These are phyloP conservation scores for Rutstroemia sp. DNA, from an alignment of 2,329 filamentous ascomycete species.

Conservation along the genomic window DNA sequence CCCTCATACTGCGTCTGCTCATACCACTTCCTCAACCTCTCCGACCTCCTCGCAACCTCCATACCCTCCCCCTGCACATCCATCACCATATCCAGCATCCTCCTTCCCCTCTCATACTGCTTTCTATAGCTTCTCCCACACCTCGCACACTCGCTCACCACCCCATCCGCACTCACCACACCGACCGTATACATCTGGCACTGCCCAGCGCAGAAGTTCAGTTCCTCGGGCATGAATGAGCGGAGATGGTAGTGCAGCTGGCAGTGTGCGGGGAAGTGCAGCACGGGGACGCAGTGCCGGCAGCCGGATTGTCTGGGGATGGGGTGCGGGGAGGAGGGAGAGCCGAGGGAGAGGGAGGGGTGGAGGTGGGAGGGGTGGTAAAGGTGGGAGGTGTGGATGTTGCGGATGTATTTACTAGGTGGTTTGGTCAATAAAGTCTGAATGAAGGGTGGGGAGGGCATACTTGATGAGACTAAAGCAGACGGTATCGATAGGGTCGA, in stretches of 20 bases:
- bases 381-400: constrained; percentile 8
- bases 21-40: constrained; percentile 12
- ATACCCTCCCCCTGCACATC: neutral
- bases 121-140: constrained; percentile 16
- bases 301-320: constrained; percentile 12
- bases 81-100: constrained; percentile 12
- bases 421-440: too few species aligned
- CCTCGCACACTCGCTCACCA: constrained; percentile 7
- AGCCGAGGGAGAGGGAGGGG: constrained; percentile 13
- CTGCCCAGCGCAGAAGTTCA: constrained; percentile 14
- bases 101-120: constrained; percentile 18
- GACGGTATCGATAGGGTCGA: constrained; percentile 18
- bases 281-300: constrained; percentile 20
- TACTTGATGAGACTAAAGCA: constrained; percentile 20
- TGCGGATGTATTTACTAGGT: constrained; percentile 19
- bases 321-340: constrained; percentile 13
- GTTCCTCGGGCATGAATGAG: constrained; percentile 13
- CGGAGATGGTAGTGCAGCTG: constrained; percentile 24
- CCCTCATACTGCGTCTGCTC: constrained; percentile 2
- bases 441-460: constrained; percentile 1
- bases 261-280: constrained; percentile 23
- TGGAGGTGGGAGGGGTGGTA: neutral
- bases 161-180: neutral
- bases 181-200: constrained; percentile 16
- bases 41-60: neutral